Conservation (phyloP, 306 rosid species). For the Fragaria iinumae region DNA sequence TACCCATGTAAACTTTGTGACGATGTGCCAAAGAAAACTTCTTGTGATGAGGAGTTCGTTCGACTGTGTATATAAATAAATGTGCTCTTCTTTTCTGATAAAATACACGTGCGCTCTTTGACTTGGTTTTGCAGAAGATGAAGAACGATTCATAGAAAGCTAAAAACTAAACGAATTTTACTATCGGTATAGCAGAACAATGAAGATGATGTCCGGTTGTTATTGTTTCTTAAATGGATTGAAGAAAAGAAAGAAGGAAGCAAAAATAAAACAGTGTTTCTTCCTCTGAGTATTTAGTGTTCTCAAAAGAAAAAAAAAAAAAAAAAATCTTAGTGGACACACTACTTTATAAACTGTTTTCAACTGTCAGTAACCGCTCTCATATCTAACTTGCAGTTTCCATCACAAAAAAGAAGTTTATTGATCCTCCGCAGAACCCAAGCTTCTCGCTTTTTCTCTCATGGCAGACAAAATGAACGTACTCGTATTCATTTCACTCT, state of each 20-base stretch:
- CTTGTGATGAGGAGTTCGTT: background rate
- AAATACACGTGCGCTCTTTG: background rate
- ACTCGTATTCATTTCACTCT: constrained; percentile 28
- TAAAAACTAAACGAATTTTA: background rate
- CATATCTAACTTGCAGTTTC: background rate
- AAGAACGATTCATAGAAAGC: background rate
- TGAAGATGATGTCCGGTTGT: background rate
- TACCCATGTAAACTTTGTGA: background rate
- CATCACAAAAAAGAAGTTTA: background rate
- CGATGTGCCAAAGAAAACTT: background rate
- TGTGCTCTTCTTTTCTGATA: background rate
- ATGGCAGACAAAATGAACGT: constrained; percentile 18
- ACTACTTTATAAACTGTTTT: background rate
- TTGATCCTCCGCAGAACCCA: background rate
- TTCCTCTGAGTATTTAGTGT: background rate
- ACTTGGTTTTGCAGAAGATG: background rate
- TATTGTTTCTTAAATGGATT: too few relatives aligned
- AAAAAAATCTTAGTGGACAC: background rate
- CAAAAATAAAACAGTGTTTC: too few relatives aligned
- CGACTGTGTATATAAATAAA: background rate
- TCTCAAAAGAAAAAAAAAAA: too few relatives aligned
- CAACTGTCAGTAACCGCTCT: constrained; percentile 40
- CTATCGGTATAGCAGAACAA: background rate
- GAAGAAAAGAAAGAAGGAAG: background rate
- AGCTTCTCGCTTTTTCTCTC: background rate